Percentiles rank a stretch among this genome's conserved stretches.
Evolutionary conservation across 768 basidiomycete species (phyloP).

Genomic region (Mycena kentingensis): DNA sequence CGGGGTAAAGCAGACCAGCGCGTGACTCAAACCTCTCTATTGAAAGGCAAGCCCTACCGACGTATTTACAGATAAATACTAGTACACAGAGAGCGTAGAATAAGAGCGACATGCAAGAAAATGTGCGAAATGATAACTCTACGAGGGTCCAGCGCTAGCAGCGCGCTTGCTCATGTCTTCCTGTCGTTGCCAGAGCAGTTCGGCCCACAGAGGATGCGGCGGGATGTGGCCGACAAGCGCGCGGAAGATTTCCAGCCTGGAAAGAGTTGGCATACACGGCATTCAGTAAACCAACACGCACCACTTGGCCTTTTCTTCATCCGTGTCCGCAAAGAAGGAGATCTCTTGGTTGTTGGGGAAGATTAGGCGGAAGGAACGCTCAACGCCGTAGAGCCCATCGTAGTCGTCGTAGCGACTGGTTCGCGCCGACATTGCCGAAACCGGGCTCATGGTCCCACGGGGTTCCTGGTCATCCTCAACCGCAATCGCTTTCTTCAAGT

Average conservation of each 20-base stretch:
- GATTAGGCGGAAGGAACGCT: slow-evolving; percentile 81
- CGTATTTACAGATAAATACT: slow-evolving; percentile 28
- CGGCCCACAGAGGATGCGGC: slow-evolving; percentile 91
- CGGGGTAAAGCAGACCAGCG: background rate
- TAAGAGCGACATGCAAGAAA: slow-evolving; percentile 5
- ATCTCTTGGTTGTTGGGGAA: slow-evolving; percentile 82
- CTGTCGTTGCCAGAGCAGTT: slow-evolving; percentile 85
- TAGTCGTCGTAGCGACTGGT: slow-evolving; percentile 54
- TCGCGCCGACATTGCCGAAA: slow-evolving; percentile 39
- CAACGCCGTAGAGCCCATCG: slow-evolving; percentile 67
- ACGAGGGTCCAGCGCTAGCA: slow-evolving; percentile 20
- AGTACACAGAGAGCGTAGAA: slow-evolving; percentile 17
- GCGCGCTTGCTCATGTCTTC: slow-evolving; percentile 46
- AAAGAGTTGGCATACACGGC: slow-evolving; percentile 2
- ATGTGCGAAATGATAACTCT: slow-evolving; percentile 4
- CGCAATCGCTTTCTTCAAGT: slow-evolving; percentile 77
- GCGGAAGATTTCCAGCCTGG: slow-evolving; percentile 82
- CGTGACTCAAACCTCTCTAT: slow-evolving; percentile 18
- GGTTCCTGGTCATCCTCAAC: slow-evolving; percentile 77
- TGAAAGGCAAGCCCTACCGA: slow-evolving; percentile 17
- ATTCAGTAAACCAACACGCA: slow-evolving; percentile 39
- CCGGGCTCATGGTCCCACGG: slow-evolving; percentile 48
- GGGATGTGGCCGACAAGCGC: slow-evolving; percentile 89
- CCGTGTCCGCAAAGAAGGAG: slow-evolving; percentile 87
- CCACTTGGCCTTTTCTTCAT: slow-evolving; percentile 88